Base-by-base conservation (phyloP, 495 filamentous ascomycete genomes). In the Pseudomonodictys pantanalensis region DNA sequence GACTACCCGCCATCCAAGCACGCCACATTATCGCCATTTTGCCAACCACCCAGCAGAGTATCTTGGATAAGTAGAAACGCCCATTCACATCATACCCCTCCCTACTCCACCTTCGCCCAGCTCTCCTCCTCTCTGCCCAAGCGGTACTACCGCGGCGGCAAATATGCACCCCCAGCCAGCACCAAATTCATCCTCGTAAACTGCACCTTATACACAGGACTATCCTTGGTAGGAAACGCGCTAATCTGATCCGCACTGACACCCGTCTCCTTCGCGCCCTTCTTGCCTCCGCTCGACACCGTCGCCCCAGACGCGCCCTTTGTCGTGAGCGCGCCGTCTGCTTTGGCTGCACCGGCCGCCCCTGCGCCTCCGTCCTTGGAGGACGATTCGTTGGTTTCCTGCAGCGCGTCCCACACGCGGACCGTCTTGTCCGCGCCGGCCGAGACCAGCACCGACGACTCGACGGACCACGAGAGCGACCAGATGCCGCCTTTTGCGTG, bases 181-280 rank as follows among this genome's bases (percentile, higher is more conserved):
- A 96, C 83, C 65, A 97, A 71, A 64, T 98, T 98, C 86, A 92
- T 93, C 49, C 87, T 79, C 2, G 93, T 97, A 69, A 96, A 96
- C 68, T 85, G 82, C 44, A 95, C 92, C 77, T 92, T 95, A 71
- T 93, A 87, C 6, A 98, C 89, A 2, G 93, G 91, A 22, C 87
- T 90, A 77, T 93, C 95, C 82, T 97, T 98, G 17, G 93, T 97
- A 0, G 89, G 86, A 67, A 96, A 97, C 3, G 88, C 91, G 61
- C 83, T 86, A 73, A 97, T 90, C 75, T 97, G 92, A 68, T 98
- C 93, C 0, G 90, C 83, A 1, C 89, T 93, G 25, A 96, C 87
- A 58, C 89, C 86, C 4, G 91, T 86, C 58, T 96, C 92, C 73
- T 96, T 96, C 47, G 84, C 84, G 71, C 89, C 91, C 77, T 89